Percentiles rank a stretch among this genome's conserved stretches.
These are phyloP conservation scores for Xylariaceae sp. DNA, from an alignment of 2,329 filamentous ascomycete species.

Conservation along the genomic window DNA sequence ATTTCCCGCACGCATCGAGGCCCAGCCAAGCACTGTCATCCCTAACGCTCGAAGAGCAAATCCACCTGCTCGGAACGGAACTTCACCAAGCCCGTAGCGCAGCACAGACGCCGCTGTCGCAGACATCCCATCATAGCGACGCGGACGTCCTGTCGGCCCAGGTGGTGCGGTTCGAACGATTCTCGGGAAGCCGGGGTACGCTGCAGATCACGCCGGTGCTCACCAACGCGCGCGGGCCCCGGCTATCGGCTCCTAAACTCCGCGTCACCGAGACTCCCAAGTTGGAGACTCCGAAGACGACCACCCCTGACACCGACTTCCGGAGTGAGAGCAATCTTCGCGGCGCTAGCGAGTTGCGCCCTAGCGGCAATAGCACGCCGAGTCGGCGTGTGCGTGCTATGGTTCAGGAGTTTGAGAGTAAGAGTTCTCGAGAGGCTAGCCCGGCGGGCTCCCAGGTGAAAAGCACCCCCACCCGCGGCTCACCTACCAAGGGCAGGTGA, in stretches of 20 bases:
- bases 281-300: no score
- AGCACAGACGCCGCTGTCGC: constrained; percentile 14
- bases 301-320: background rate
- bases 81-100: constrained; percentile 14
- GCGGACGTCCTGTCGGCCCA: constrained; percentile 36
- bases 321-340: constrained; percentile 17
- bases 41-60: constrained; percentile 12
- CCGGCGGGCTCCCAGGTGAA: constrained; percentile 24
- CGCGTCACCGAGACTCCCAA: no score
- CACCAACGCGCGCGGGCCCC: constrained; percentile 15
- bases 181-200: constrained; percentile 10
- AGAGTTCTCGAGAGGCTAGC: constrained; percentile 40
- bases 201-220: constrained; percentile 13
- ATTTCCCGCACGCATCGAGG: background rate
- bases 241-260: background rate
- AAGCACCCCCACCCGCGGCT: constrained; percentile 9
- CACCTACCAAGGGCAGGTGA: background rate
- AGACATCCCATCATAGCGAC: constrained; percentile 33
- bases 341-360: constrained; percentile 1
- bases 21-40: background rate
- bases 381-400: constrained; percentile 47
- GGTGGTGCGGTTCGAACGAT: constrained; percentile 35
- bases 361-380: constrained; percentile 29
- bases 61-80: constrained; percentile 12
- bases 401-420: constrained; percentile 50